A percentile compares a stretch with the other conserved stretches of the same genome.
These are phyloP conservation scores for Glaciozyma antarctica DNA, from an alignment of 768 basidiomycete species.

Conservation along the genomic window DNA sequence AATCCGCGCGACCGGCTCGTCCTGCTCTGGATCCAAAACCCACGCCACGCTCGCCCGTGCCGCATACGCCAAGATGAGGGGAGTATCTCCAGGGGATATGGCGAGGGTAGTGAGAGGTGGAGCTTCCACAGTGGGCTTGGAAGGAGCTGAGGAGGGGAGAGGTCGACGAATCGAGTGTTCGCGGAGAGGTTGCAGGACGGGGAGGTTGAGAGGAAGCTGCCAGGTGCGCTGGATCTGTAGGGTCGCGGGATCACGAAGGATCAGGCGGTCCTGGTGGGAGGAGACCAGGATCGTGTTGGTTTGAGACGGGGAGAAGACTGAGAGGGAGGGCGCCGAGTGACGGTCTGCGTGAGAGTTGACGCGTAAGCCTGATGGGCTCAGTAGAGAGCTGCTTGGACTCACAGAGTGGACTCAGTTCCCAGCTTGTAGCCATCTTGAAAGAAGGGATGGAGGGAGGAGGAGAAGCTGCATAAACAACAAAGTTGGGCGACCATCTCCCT, in stretches of 20 bases:
- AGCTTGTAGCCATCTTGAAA: slow-evolving; percentile 1
- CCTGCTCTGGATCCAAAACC: slow-evolving; percentile 12
- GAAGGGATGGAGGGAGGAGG: no score
- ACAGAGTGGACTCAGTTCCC: slow-evolving; percentile 25
- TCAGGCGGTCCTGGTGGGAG: slow-evolving; percentile 11
- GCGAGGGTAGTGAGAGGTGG: slow-evolving; percentile 5
- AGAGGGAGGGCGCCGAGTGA: slow-evolving; percentile 6
- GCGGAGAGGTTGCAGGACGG: neutral
- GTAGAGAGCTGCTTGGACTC: no score
- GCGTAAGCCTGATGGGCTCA: no score
- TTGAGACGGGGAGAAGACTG: neutral
- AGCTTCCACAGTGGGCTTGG: neutral
- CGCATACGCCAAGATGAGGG: slow-evolving; percentile 3
- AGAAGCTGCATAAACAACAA: neutral
- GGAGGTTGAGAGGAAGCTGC: slow-evolving; percentile 9
- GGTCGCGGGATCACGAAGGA: slow-evolving; percentile 16
- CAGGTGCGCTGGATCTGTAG: slow-evolving; percentile 29
- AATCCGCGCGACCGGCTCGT: slow-evolving; percentile 16
- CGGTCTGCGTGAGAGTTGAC: slow-evolving; percentile 10
- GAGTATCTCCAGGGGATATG: neutral
- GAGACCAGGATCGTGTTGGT: slow-evolving; percentile 5
- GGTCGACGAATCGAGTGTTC: neutral
- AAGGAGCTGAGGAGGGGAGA: neutral
- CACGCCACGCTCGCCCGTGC: slow-evolving; percentile 1
- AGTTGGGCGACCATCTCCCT: no score